Percentiles rank a stretch among this genome's conserved stretches.
Evolutionary conservation across 306 rosid genomes (phyloP).

Genomic region (Casuarina equisetifolia): DNA sequence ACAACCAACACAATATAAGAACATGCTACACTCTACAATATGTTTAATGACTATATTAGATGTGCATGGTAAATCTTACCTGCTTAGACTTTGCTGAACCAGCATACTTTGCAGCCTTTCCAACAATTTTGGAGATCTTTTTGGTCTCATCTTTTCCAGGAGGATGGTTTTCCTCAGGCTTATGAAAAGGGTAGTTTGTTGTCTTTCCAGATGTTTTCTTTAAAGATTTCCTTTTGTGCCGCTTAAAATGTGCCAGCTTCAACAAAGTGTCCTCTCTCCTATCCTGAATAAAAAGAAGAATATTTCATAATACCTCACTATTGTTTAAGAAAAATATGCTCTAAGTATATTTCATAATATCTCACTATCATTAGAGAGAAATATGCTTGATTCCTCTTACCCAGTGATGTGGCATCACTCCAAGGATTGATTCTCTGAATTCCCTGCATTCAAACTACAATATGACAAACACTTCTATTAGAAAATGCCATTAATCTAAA

Average conservation of each 20-base stretch:
- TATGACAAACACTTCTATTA: constrained; percentile 31
- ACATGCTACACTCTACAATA: neutral
- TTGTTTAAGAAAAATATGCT: neutral
- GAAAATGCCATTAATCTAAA: neutral
- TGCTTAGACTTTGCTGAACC: constrained; percentile 79
- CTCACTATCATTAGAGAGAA: constrained; percentile 2
- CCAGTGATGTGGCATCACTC: constrained; percentile 99
- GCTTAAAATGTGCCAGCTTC: constrained; percentile 75
- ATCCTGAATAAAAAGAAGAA: constrained; percentile 55
- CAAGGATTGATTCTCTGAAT: constrained; percentile 95
- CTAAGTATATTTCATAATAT: constrained; percentile 21
- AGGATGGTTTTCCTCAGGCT: constrained; percentile 95
- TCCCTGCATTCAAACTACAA: constrained; percentile 94
- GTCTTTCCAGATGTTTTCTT: constrained; percentile 77
- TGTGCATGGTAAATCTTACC: constrained; percentile 45
- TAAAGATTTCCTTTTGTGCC: constrained; percentile 84
- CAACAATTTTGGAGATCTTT: constrained; percentile 86
- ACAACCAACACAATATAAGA: neutral
- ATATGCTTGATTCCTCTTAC: constrained; percentile 25
- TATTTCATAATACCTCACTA: constrained; percentile 17
- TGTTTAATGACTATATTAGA: constrained; percentile 15
- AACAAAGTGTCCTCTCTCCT: constrained; percentile 93
- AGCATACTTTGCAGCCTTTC: constrained; percentile 86
- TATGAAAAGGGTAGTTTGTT: constrained; percentile 62
- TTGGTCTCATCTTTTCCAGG: constrained; percentile 94